These are phyloP conservation scores for Dendrobium chrysotoxum DNA, from an alignment of 106 monocot genomes.

Conservation along the genomic window DNA sequence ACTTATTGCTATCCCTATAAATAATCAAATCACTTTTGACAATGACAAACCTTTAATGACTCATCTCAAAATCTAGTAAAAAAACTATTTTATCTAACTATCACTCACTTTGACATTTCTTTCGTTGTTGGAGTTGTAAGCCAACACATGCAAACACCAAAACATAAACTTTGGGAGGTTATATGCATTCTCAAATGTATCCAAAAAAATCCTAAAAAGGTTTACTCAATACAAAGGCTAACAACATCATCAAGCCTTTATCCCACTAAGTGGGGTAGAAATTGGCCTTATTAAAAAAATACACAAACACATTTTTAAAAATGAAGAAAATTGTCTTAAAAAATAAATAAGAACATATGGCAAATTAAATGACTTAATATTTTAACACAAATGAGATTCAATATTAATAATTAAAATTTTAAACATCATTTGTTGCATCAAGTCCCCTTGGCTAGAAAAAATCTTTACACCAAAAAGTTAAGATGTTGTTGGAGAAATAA, in stretches of 20 bases:
- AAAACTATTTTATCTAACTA: neutral
- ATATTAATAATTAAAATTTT: too few relatives aligned
- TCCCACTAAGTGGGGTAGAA: neutral
- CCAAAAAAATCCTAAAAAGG: neutral
- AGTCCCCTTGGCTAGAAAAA: too few relatives aligned
- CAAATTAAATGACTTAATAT: too few relatives aligned
- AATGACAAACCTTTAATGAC: neutral
- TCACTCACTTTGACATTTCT: neutral
- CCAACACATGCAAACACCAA: neutral
- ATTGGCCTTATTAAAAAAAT: neutral
- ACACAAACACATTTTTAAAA: neutral
- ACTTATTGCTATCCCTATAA: neutral
- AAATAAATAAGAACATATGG: too few relatives aligned
- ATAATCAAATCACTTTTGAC: neutral
- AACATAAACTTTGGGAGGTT: neutral
- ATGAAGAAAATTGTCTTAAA: too few relatives aligned
- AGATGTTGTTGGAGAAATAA: too few relatives aligned
- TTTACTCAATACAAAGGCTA: too few relatives aligned
- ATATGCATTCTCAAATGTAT: neutral
- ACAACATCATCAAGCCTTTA: too few relatives aligned
- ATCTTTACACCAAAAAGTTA: too few relatives aligned
- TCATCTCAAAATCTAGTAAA: neutral
- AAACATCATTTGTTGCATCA: too few relatives aligned
- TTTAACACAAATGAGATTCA: too few relatives aligned
- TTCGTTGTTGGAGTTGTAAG: neutral